Evolutionary conservation across 1,284 basidiomycete genomes (phyloP).

Genomic region (Ustilago curta): DNA sequence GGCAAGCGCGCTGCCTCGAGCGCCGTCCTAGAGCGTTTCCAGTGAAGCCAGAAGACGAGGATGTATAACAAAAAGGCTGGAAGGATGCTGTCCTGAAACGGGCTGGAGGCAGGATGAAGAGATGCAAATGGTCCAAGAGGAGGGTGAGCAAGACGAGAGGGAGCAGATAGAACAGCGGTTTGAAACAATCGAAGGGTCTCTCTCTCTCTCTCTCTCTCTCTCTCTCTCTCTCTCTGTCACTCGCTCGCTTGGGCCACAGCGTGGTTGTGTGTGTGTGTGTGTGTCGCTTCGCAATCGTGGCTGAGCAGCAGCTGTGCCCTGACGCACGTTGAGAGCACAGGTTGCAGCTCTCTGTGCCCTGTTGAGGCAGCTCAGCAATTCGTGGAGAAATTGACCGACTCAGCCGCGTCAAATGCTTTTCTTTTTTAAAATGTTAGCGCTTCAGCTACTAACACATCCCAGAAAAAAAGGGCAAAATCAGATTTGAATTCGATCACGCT

Average conservation of each 20-base stretch:
- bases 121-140: neutral
- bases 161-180: conserved; percentile 4
- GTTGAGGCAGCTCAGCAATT: neutral
- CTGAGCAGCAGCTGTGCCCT: conserved; percentile 4
- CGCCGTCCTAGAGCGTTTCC: neutral
- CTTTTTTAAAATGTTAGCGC: neutral
- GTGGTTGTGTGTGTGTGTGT: conserved; percentile 5
- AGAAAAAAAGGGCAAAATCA: neutral
- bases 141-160: neutral
- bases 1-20: conserved; percentile 1
- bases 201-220: neutral
- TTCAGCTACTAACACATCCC: neutral
- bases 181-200: no score
- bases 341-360: neutral
- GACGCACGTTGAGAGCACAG: conserved; percentile 15
- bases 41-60: neutral
- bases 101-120: neutral
- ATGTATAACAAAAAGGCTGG: neutral
- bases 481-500: conserved; percentile 4
- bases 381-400: neutral
- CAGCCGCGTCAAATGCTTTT: neutral
- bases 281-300: conserved; percentile 8
- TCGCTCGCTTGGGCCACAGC: conserved; percentile 12
- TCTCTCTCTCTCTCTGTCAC: neutral
- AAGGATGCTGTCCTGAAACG: neutral